phyloP scores from a whole-genome alignment of 495 filamentous ascomycete genomes.

The Parachaetomium inaequale region DNA sequence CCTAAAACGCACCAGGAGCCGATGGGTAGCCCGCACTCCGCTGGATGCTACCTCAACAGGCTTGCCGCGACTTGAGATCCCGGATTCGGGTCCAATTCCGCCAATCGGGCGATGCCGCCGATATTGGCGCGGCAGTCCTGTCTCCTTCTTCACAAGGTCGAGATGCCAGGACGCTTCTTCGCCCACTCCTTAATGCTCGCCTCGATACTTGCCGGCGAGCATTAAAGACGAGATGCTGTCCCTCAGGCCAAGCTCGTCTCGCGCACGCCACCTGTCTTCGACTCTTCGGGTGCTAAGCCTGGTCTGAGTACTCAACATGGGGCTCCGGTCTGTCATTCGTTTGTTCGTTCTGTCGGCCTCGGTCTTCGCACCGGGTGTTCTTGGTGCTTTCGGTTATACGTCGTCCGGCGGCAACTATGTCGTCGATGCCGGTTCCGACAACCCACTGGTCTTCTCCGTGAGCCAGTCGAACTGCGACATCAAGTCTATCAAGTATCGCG shows the following conservation, averaged over 20 bases:
- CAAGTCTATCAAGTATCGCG: conserved; percentile 57
- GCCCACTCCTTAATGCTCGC: neutral
- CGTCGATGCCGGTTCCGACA: conserved; percentile 53
- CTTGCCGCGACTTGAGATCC: neutral
- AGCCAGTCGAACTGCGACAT: conserved; percentile 58
- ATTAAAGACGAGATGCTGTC: neutral
- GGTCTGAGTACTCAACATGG: conserved; percentile 21
- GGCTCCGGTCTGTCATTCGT: conserved; percentile 20
- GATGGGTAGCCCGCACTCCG: conserved; percentile 7
- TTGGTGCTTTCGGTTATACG: conserved; percentile 43
- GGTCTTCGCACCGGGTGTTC: conserved; percentile 34
- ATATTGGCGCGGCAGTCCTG: conserved; percentile 6
- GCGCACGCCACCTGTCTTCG: neutral
- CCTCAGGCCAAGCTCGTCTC: neutral
- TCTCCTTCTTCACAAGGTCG: neutral
- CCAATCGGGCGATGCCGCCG: conserved; percentile 21
- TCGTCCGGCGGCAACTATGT: conserved; percentile 46
- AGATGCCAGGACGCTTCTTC: neutral
- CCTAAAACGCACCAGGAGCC: conserved; percentile 20
- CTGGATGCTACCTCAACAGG: conserved; percentile 20
- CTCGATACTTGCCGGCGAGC: neutral
- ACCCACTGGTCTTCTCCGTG: conserved; percentile 56
- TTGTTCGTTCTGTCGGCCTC: conserved; percentile 27
- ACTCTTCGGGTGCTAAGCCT: neutral
- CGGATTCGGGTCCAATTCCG: conserved; percentile 21